Conservation (phyloP, 345 rosid species). For the Turritis glabra region DNA sequence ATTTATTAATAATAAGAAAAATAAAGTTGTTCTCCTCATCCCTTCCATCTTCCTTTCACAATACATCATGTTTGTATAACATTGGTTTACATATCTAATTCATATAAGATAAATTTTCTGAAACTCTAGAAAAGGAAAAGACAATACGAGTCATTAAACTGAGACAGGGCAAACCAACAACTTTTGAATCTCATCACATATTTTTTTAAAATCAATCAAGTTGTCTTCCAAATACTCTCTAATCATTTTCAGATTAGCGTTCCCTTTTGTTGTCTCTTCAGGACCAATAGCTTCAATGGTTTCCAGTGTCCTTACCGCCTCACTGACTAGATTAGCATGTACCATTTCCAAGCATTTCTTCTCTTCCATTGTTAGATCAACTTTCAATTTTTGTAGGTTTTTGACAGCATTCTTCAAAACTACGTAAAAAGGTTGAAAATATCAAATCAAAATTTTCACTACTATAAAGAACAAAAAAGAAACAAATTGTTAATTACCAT, state of each 20-base stretch:
- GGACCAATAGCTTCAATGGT: not conserved
- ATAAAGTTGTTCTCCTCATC: not conserved
- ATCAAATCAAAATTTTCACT: not conserved
- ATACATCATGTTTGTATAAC: not conserved
- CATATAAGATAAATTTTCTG: not conserved
- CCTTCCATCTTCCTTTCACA: not conserved
- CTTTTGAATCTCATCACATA: not conserved
- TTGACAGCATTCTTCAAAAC: not conserved
- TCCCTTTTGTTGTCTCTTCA: not conserved
- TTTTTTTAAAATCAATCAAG: not conserved
- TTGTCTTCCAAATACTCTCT: not conserved
- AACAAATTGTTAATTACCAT: constrained; percentile 6
- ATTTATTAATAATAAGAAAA: not conserved
- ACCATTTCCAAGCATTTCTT: not conserved
- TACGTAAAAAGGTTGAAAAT: not conserved
- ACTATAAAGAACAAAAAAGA: not conserved
- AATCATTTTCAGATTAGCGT: not conserved
- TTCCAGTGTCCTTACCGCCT: not conserved
- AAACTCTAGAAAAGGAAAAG: not conserved
- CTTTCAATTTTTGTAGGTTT: not conserved
- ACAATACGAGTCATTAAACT: not conserved
- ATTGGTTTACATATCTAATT: not conserved
- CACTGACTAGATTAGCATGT: not conserved
- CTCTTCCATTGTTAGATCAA: not conserved
- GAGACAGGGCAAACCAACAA: not conserved